Evolutionary conservation across 768 basidiomycete species (phyloP).

Genomic region (Xerocomus potaroensis): DNA sequence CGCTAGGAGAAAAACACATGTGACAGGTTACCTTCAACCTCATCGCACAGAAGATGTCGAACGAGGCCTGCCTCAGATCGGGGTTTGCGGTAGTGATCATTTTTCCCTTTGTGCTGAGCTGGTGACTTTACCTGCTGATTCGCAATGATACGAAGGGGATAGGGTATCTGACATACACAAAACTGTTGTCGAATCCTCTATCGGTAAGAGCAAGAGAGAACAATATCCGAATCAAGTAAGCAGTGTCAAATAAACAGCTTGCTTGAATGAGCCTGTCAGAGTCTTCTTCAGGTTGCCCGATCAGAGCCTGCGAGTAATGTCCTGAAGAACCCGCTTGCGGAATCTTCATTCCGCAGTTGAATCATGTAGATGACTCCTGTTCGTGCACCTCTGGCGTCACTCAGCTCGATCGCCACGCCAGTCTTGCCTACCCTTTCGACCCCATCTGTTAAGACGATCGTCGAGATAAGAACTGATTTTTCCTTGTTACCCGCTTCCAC

Average conservation of each 20-base stretch:
- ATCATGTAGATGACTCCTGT: constrained; percentile 98
- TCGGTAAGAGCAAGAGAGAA: background rate
- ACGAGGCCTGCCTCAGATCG: constrained; percentile 74
- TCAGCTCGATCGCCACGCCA: constrained; percentile 93
- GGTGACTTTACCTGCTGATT: constrained; percentile 11
- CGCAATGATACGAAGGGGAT: constrained; percentile 4
- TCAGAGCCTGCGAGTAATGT: constrained; percentile 86
- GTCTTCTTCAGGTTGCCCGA: constrained; percentile 38
- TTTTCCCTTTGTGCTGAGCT: constrained; percentile 73
- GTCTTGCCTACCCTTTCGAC: constrained; percentile 99
- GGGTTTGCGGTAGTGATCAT: constrained; percentile 85
- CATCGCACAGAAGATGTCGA: constrained; percentile 55
- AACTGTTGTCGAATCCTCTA: background rate
- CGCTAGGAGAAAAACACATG: constrained; percentile 25
- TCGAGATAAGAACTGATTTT: constrained; percentile 81
- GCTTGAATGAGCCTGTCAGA: background rate
- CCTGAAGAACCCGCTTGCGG: constrained; percentile 81
- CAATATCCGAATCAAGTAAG: background rate
- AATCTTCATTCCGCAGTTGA: constrained; percentile 84
- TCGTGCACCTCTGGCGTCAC: constrained; percentile 76
- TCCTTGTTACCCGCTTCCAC: constrained; percentile 81
- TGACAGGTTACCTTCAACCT: constrained; percentile 59
- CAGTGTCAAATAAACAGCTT: background rate
- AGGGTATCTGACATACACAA: constrained; percentile 12
- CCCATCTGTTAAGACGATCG: constrained; percentile 92